Conservation (phyloP, 441 rosid species). For the Isatis lusitanica region DNA sequence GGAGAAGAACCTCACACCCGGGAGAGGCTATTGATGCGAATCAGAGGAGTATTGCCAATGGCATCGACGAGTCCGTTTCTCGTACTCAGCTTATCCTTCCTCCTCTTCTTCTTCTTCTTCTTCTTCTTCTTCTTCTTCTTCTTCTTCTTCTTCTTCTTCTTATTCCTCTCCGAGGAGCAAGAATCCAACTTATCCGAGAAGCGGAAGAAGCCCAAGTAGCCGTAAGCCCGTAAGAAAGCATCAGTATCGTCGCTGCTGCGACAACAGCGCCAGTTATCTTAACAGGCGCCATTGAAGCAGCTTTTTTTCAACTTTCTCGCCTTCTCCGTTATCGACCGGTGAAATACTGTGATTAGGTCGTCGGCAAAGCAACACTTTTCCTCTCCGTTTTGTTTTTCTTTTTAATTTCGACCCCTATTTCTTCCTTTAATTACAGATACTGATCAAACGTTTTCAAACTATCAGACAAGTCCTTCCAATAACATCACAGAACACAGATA, state of each 20-base stretch:
- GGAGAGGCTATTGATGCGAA: conserved; percentile 87
- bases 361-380: conserved; percentile 3
- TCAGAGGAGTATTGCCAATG: conserved; percentile 83
- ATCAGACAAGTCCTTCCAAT: neutral
- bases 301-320: neutral
- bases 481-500: neutral
- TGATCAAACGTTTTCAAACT: neutral
- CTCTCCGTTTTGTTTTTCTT: neutral
- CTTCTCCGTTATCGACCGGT: conserved; percentile 22
- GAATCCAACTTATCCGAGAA: conserved; percentile 11
- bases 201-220: conserved; percentile 30
- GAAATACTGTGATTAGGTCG: neutral
- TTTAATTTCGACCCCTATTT: neutral
- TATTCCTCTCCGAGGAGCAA: neutral
- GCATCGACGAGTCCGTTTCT: conserved; percentile 68
- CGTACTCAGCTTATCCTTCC: conserved; percentile 39
- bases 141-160: too few species aligned
- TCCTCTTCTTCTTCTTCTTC: conserved; percentile 20
- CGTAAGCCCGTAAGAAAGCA: conserved; percentile 48
- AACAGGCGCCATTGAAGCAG: conserved; percentile 61
- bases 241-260: conserved; percentile 45
- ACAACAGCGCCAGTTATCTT: conserved; percentile 50
- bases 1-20: conserved; percentile 73
- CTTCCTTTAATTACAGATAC: neutral
- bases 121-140: too few species aligned